Conservation (phyloP, 169 alveolate genomes). For the Eimeria praecox region DNA sequence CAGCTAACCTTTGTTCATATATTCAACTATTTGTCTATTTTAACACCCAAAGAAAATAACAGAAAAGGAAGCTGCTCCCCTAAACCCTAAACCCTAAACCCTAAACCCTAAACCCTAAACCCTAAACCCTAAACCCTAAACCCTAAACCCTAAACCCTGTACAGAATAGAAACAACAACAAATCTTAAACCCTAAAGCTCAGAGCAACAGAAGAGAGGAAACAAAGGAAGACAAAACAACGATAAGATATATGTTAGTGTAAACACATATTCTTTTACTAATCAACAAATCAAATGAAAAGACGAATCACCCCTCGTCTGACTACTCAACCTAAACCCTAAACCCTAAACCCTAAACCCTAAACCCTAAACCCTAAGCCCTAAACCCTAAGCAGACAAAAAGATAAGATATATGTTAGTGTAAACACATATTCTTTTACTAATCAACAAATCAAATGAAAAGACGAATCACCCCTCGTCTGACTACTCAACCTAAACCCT, state of each 20-base stretch:
- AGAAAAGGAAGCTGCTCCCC: background rate
- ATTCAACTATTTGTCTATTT: background rate
- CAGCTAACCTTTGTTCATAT: background rate
- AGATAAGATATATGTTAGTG: too few species aligned
- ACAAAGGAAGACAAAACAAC: background rate
- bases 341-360: background rate
- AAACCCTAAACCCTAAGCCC: background rate
- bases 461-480: too few species aligned
- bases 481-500: background rate
- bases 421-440: too few species aligned
- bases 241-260: too few species aligned
- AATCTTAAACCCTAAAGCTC: background rate
- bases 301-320: too few species aligned
- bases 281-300: background rate
- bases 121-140: background rate
- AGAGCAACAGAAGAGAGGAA: background rate
- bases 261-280: too few species aligned
- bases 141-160: background rate
- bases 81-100: background rate
- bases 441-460: background rate
- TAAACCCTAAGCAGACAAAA: background rate
- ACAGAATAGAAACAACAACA: background rate
- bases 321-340: background rate
- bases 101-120: slow-evolving; percentile 5
- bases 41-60: background rate